Evolutionary conservation across 75 land plant species (phyloP).

Genomic region (Azolla pinnata): DNA sequence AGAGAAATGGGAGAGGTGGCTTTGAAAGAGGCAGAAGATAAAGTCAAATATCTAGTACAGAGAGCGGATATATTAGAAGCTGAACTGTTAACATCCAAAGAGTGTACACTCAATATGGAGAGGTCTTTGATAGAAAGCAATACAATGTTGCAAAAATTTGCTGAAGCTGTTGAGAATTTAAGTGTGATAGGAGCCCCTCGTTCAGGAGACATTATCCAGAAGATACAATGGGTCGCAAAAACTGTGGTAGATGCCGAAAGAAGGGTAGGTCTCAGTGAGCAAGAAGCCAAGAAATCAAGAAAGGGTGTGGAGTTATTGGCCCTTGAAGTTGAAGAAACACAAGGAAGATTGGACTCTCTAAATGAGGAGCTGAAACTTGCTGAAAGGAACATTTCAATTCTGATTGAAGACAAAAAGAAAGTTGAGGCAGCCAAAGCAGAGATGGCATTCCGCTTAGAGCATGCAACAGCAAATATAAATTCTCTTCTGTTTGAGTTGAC

Average conservation of each 20-base stretch:
- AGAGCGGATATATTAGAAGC: conserved; percentile 29
- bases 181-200: conserved; percentile 8
- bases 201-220: conserved; percentile 35
- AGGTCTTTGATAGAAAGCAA: conserved; percentile 26
- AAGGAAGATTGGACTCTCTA: conserved; percentile 60
- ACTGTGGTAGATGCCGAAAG: conserved; percentile 25
- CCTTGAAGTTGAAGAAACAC: conserved; percentile 65
- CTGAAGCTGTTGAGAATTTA: conserved; percentile 24
- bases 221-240: conserved; percentile 33
- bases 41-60: conserved; percentile 23
- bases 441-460: conserved; percentile 33
- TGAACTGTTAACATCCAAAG: conserved; percentile 30
- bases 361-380: conserved; percentile 51
- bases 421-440: conserved; percentile 44
- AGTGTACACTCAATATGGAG: conserved; percentile 25
- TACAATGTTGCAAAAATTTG: conserved; percentile 18
- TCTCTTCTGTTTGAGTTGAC: neutral
- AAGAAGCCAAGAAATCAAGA: conserved; percentile 55
- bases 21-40: conserved; percentile 25
- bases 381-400: conserved; percentile 18
- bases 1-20: conserved; percentile 19
- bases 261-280: conserved; percentile 29
- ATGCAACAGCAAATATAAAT: conserved; percentile 14
- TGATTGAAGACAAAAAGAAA: conserved; percentile 35
- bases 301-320: conserved; percentile 53